Evolutionary conservation across 73 alveolate species (phyloP).

Genomic region (Stentor roeselii): DNA sequence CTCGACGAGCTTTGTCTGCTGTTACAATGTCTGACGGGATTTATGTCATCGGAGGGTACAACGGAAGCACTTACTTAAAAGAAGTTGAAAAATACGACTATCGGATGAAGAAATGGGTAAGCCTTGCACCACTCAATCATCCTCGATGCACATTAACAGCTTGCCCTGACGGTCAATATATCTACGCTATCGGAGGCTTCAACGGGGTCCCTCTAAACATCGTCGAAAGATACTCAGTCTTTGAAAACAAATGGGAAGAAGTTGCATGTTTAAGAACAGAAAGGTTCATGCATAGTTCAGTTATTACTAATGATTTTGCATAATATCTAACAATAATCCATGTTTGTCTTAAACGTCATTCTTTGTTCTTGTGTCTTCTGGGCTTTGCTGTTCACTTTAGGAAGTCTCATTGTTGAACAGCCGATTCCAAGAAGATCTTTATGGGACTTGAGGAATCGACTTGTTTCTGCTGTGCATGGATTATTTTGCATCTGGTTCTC

Average conservation of each 20-base stretch:
- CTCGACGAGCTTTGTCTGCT: constrained; percentile 88
- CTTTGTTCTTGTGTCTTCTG: neutral
- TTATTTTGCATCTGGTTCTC: neutral
- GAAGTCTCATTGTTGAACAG: neutral
- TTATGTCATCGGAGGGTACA: constrained; percentile 95
- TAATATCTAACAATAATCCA: neutral
- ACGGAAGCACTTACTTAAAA: constrained; percentile 77
- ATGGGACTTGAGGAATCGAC: constrained; percentile 6
- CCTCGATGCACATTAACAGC: constrained; percentile 78
- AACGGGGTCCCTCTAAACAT: constrained; percentile 69
- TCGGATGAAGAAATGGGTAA: constrained; percentile 60
- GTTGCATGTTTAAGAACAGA: constrained; percentile 54
- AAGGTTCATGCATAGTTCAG: constrained; percentile 74
- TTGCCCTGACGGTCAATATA: constrained; percentile 65
- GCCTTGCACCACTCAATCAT: constrained; percentile 55
- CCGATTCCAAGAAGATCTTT: neutral
- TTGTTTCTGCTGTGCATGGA: constrained; percentile 3
- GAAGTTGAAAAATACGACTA: constrained; percentile 47
- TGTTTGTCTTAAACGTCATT: neutral
- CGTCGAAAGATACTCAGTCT: constrained; percentile 82
- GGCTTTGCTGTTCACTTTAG: neutral
- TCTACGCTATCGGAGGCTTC: constrained; percentile 89
- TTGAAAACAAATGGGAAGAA: constrained; percentile 73
- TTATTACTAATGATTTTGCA: constrained; percentile 12
- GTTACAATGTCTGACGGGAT: constrained; percentile 91